phyloP scores from a whole-genome alignment of 2,329 filamentous ascomycete genomes.

The Trichophyton rubrum region DNA sequence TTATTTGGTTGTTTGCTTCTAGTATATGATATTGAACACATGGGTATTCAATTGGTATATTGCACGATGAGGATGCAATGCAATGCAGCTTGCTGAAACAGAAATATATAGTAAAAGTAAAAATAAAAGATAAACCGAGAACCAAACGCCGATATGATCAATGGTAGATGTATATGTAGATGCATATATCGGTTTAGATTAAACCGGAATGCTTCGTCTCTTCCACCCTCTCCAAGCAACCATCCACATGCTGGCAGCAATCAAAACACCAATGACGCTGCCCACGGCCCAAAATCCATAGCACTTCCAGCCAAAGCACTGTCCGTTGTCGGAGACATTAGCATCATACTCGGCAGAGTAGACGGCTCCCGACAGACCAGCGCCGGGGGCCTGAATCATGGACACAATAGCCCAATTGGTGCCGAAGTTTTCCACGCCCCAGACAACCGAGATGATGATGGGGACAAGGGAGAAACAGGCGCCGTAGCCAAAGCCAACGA shows the following conservation, averaged over 20 bases:
- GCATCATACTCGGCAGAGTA: conserved; percentile 49
- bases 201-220: conserved; percentile 59
- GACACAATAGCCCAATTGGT: conserved; percentile 96
- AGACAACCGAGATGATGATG: conserved; percentile 90
- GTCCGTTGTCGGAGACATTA: conserved; percentile 31
- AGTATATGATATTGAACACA: too few relatives aligned
- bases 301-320: conserved; percentile 73
- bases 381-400: conserved; percentile 77
- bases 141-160: too few relatives aligned
- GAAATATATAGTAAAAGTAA: too few relatives aligned
- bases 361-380: conserved; percentile 80
- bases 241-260: conserved; percentile 58
- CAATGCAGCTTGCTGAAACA: too few relatives aligned
- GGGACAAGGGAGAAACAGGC: conserved; percentile 81
- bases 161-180: neutral
- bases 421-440: conserved; percentile 96
- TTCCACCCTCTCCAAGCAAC: conserved; percentile 83
- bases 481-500: conserved; percentile 84
- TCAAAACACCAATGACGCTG: conserved; percentile 56
- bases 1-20: too few relatives aligned
- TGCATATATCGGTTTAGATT: neutral
- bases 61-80: too few relatives aligned
- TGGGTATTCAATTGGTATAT: too few relatives aligned
- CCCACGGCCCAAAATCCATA: conserved; percentile 86
- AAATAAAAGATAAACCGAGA: too few relatives aligned